These are phyloP conservation scores for Huiozyma naganishii DNA, from an alignment of 805 yeast species.

Conservation along the genomic window DNA sequence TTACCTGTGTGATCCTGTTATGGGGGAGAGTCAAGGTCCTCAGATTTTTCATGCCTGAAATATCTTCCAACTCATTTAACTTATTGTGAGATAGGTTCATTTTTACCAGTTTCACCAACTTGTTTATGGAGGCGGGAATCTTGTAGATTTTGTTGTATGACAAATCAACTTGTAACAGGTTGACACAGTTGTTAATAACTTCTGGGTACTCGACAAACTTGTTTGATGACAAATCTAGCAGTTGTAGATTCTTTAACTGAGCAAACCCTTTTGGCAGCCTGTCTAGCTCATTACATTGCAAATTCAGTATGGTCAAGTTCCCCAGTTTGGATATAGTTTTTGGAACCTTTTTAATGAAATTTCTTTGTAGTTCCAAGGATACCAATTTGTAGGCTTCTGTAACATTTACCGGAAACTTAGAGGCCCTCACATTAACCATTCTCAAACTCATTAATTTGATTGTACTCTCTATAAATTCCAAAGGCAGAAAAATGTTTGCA, in stretches of 20 bases:
- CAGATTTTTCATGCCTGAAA: constrained; percentile 44
- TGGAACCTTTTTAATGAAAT: constrained; percentile 59
- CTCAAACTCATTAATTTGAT: constrained; percentile 55
- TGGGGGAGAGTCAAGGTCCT: constrained; percentile 69
- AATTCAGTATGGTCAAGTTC: constrained; percentile 46
- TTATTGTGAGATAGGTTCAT: constrained; percentile 69
- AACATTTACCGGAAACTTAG: constrained; percentile 63
- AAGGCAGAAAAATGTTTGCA: constrained; percentile 74
- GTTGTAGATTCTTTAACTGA: constrained; percentile 40
- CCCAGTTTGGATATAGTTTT: constrained; percentile 41
- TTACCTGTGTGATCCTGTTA: constrained; percentile 41
- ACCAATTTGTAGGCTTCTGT: constrained; percentile 58
- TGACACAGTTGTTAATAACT: constrained; percentile 47
- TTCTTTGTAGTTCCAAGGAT: constrained; percentile 64
- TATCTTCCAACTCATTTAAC: constrained; percentile 32
- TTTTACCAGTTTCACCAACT: constrained; percentile 50
- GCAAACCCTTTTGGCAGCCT: constrained; percentile 52
- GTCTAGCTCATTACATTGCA: constrained; percentile 67
- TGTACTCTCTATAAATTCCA: constrained; percentile 77
- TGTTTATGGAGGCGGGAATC: constrained; percentile 53
- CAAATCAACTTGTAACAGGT: constrained; percentile 58
- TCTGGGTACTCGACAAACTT: constrained; percentile 53
- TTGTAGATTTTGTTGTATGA: constrained; percentile 63
- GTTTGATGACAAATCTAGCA: constrained; percentile 74
- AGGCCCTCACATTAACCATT: constrained; percentile 63